Evolutionary conservation across 2,329 filamentous ascomycete species (phyloP).

Genomic region (Exutisphaerella laricina): DNA sequence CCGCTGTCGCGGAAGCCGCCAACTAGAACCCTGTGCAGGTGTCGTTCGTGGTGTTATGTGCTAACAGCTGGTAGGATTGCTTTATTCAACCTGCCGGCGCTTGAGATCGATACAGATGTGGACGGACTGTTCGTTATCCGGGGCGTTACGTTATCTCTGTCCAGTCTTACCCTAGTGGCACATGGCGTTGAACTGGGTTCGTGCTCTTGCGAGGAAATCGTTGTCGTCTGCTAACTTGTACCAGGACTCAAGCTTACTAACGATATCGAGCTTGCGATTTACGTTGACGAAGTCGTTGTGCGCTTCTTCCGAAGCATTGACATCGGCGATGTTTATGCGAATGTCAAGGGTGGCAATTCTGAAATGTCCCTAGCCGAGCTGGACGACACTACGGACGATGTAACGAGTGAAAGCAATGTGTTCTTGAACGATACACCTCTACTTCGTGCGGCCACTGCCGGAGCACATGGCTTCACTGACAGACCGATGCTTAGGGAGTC

Average conservation of each 20-base stretch:
- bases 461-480: conserved; percentile 20
- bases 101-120: conserved; percentile 52
- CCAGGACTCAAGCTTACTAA: conserved; percentile 44
- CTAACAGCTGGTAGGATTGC: conserved; percentile 34
- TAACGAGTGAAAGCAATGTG: conserved; percentile 36
- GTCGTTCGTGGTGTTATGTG: not conserved
- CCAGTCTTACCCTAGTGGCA: conserved; percentile 45
- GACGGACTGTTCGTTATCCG: conserved; percentile 49
- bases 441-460: conserved; percentile 40
- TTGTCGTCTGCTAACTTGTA: not conserved
- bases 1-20: not conserved
- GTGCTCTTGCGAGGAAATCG: not conserved
- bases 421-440: conserved; percentile 44
- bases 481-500: conserved; percentile 26
- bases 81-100: conserved; percentile 45
- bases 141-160: conserved; percentile 49
- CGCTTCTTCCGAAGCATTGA: conserved; percentile 46
- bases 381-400: conserved; percentile 34
- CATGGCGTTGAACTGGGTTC: conserved; percentile 50
- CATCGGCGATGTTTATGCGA: conserved; percentile 51
- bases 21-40: not conserved
- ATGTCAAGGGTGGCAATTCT: conserved; percentile 48
- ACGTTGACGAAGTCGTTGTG: conserved; percentile 46
- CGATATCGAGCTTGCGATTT: conserved; percentile 50
- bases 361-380: conserved; percentile 47